These are phyloP conservation scores for Pleodorina starrii DNA, from an alignment of 139 green algal genomes.

Conservation along the genomic window DNA sequence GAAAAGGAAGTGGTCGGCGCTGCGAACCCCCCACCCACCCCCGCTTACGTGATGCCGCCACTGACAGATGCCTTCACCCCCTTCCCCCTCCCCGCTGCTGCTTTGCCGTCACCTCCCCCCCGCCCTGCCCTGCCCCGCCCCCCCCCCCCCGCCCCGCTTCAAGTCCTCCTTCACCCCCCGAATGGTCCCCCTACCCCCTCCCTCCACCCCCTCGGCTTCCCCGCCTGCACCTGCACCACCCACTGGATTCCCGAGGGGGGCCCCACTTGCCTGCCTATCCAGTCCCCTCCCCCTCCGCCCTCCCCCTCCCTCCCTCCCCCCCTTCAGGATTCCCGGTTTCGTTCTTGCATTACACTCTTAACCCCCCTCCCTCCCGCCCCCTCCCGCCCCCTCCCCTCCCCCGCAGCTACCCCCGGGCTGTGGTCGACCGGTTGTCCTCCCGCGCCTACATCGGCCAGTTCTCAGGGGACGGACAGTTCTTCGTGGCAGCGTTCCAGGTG, in stretches of 20 bases:
- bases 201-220: neutral
- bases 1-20: too few species aligned
- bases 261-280: too few species aligned
- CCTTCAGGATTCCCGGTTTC: too few species aligned
- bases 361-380: neutral
- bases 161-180: neutral
- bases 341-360: too few species aligned
- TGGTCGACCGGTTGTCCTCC: constrained; percentile 76
- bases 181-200: neutral
- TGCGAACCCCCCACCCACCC: too few species aligned
- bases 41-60: too few species aligned
- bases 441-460: constrained; percentile 96
- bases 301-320: too few species aligned
- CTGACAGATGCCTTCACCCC: too few species aligned
- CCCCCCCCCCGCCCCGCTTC: neutral
- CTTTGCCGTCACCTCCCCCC: neutral
- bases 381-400: neutral
- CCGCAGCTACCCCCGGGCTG: constrained; percentile 24
- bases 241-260: too few species aligned
- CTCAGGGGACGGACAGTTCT: constrained; percentile 83
- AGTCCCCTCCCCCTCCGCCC: too few species aligned
- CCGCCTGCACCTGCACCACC: neutral
- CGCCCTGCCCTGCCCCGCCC: neutral
- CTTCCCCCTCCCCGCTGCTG: neutral
- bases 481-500: constrained; percentile 86